phyloP scores from a whole-genome alignment of 495 filamentous ascomycete genomes.

The Penicillium waksmanii region DNA sequence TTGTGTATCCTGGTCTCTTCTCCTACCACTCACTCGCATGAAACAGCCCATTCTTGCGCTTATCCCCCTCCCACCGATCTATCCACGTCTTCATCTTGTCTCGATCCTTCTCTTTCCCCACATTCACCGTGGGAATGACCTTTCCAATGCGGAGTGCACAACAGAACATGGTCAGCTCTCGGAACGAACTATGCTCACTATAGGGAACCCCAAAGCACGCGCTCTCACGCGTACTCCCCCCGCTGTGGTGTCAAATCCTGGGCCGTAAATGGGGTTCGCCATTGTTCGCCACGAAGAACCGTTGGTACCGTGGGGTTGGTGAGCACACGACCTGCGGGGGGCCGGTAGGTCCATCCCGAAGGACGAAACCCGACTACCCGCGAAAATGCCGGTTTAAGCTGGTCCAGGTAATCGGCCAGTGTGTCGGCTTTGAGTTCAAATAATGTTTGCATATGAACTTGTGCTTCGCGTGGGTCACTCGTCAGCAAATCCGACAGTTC shows the following conservation, averaged over 20 bases:
- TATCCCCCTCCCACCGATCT: slow-evolving; percentile 84
- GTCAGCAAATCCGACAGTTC: slow-evolving; percentile 80
- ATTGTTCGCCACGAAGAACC: slow-evolving; percentile 73
- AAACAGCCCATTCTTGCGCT: slow-evolving; percentile 78
- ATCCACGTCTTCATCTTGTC: slow-evolving; percentile 90
- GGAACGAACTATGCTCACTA: slow-evolving; percentile 90
- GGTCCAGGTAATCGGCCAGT: slow-evolving; percentile 81
- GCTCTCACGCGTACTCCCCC: slow-evolving; percentile 75
- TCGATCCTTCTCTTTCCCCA: slow-evolving; percentile 69
- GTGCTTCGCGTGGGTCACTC: slow-evolving; percentile 76
- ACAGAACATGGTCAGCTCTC: slow-evolving; percentile 91
- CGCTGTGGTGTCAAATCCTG: slow-evolving; percentile 74
- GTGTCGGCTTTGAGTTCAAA: slow-evolving; percentile 90
- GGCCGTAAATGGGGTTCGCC: slow-evolving; percentile 69
- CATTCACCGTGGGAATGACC: slow-evolving; percentile 93
- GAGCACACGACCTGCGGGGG: slow-evolving; percentile 63
- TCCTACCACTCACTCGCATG: slow-evolving; percentile 33
- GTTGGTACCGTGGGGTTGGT: slow-evolving; percentile 67
- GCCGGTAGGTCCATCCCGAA: slow-evolving; percentile 87
- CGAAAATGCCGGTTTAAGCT: slow-evolving; percentile 74
- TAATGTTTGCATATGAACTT: slow-evolving; percentile 96
- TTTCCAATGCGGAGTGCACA: slow-evolving; percentile 84
- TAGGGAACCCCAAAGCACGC: slow-evolving; percentile 93
- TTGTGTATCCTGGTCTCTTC: slow-evolving; percentile 5
- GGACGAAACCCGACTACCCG: slow-evolving; percentile 91